Base-by-base conservation (phyloP, 2,329 filamentous ascomycete genomes). In the Sarocladium brachiariae region DNA sequence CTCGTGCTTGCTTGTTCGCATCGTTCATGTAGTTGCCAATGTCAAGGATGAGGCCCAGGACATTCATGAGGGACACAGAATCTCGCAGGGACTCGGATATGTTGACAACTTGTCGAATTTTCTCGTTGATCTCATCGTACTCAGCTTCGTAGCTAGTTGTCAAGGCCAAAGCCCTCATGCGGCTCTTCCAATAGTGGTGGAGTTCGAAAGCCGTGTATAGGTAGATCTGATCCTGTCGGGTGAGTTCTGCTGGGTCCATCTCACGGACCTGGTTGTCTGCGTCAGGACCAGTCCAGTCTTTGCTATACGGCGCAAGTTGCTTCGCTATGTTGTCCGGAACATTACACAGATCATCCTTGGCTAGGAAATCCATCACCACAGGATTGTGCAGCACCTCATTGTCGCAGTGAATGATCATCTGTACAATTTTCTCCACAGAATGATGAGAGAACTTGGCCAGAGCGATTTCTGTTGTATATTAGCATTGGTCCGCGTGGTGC, bases 21-120 rank as follows among this genome's bases (percentile, higher is more conserved):
- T 97, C 93, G 74, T 99, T 99, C 93, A 99, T 99, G 77, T 96
- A 99, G 69, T 99, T 99, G 68, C 93, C 93, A 63, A 99, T 96
- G 67, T 96, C 92, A 60, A 99, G 75, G 68, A 99, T 99, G 55
- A 97, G 78, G 53, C 92, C 91, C 51, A 99, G 81, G 43, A 99
- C 90, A 57, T 95, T 96, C 85, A 97, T 96, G 60, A 99, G 72
- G 23, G 89, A 87, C 23, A 95, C 89, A 1, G 91, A 96, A 63
- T 95, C 90, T 45, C 92, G 82, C 50, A 99, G 73, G 9, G 89
- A 87, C 70, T 97, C 92, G 4, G 91, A 92, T 8, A 96, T 90
- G 25, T 74, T 73, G 31, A 95, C 87, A n/a, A 99, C 83, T 54
- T 93, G 84, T 57, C 85, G 84, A 53, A 97, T 81, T 71, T 93